A percentile compares a stretch with the other conserved stretches of the same genome.
Evolutionary conservation across 805 yeast genomes (phyloP).

Genomic region (Saturnispora mendoncae): DNA sequence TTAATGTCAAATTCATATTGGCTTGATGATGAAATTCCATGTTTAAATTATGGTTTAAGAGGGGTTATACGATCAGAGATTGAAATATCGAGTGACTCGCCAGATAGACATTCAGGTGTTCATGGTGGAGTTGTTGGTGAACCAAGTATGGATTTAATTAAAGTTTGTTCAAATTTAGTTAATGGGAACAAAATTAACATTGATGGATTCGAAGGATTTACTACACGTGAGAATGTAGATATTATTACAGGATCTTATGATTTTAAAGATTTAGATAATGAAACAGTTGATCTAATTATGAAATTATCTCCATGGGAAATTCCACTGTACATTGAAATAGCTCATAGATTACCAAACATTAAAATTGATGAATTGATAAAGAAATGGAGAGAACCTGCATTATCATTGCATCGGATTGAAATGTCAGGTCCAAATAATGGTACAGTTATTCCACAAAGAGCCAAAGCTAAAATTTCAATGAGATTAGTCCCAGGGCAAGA

Average conservation of each 20-base stretch:
- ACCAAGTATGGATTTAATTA: conserved; percentile 80
- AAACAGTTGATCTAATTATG: neutral
- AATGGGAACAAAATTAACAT: conserved; percentile 41
- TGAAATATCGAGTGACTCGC: conserved; percentile 59
- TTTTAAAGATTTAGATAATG: conserved; percentile 4
- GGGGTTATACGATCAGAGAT: conserved; percentile 83
- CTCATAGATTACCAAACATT: conserved; percentile 27
- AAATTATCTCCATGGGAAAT: conserved; percentile 41
- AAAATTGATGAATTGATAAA: conserved; percentile 49
- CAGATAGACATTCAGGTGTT: conserved; percentile 93
- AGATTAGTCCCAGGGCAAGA: conserved; percentile 88
- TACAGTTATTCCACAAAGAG: conserved; percentile 81
- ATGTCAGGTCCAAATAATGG: conserved; percentile 88
- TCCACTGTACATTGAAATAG: conserved; percentile 52
- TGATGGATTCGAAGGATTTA: conserved; percentile 37
- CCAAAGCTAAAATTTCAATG: conserved; percentile 67
- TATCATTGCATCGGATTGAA: conserved; percentile 73
- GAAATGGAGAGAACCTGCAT: conserved; percentile 85
- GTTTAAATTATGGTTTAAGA: conserved; percentile 87
- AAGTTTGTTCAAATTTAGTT: conserved; percentile 56
- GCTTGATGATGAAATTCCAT: conserved; percentile 84
- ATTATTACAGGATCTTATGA: neutral
- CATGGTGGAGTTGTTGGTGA: conserved; percentile 89
- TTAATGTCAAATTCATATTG: conserved; percentile 86
- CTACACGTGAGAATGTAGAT: neutral